phyloP scores from a whole-genome alignment of 352 stramenopile genomes.

The Pythium catenulatum region DNA sequence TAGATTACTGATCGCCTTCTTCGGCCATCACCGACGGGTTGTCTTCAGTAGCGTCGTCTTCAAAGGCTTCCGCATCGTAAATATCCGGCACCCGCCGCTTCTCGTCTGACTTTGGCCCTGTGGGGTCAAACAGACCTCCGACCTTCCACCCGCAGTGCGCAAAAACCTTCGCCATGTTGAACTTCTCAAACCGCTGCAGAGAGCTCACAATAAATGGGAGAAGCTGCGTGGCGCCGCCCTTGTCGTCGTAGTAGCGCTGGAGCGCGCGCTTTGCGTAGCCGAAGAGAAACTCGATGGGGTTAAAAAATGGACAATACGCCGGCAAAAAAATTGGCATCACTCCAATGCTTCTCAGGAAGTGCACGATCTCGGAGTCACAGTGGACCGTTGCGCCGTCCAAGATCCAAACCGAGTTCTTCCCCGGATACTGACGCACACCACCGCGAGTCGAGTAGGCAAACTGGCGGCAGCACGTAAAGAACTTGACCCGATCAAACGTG shows the following conservation, averaged over 20 bases:
- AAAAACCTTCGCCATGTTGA: background rate
- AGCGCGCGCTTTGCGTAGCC: constrained; percentile 37
- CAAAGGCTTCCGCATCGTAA: background rate
- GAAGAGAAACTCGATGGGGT: constrained; percentile 65
- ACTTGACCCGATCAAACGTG: constrained; percentile 60
- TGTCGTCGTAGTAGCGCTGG: too few relatives aligned
- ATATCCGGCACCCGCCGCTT: background rate
- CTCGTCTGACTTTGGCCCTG: background rate
- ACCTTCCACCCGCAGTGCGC: background rate
- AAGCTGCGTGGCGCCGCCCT: background rate
- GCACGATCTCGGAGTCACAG: constrained; percentile 60
- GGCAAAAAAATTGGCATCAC: constrained; percentile 56
- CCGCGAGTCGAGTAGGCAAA: constrained; percentile 42
- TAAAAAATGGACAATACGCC: constrained; percentile 63
- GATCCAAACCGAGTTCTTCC: constrained; percentile 61
- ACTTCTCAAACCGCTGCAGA: background rate
- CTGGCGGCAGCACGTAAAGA: constrained; percentile 47
- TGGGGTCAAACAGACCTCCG: background rate
- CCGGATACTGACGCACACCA: constrained; percentile 55
- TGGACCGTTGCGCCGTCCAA: constrained; percentile 60
- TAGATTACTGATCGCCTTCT: too few relatives aligned
- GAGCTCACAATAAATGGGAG: background rate
- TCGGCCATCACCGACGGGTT: too few relatives aligned
- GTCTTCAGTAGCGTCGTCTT: too few relatives aligned
- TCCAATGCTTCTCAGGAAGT: constrained; percentile 59